Percentiles rank a stretch among this genome's conserved stretches.
These are phyloP conservation scores for Rhizopus microsporus DNA, from an alignment of 371 early-diverging fungal species.

Conservation along the genomic window DNA sequence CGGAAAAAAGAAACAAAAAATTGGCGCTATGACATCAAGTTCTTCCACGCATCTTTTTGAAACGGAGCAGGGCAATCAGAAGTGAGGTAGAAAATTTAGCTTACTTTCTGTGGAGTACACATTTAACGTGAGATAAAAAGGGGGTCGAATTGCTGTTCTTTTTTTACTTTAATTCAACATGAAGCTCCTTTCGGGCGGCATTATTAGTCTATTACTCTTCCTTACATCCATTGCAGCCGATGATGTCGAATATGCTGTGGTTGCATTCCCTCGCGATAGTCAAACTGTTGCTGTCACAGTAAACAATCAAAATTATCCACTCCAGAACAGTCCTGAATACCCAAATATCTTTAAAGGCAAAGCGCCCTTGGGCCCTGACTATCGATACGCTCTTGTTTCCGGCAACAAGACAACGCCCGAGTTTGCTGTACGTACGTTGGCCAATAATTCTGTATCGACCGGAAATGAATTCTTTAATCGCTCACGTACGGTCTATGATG, in stretches of 20 bases:
- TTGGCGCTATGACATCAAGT: no score
- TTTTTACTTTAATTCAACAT: background rate
- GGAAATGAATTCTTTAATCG: constrained; percentile 57
- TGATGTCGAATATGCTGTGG: constrained; percentile 38
- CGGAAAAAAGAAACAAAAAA: no score
- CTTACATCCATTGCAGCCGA: constrained; percentile 13
- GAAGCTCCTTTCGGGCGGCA: background rate
- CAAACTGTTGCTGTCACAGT: constrained; percentile 36
- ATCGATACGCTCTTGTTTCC: constrained; percentile 30
- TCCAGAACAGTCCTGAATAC: constrained; percentile 17
- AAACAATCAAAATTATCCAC: constrained; percentile 20
- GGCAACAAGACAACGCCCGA: constrained; percentile 16
- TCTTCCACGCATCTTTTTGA: no score
- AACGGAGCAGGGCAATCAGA: no score
- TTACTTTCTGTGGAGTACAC: no score
- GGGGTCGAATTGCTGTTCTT: background rate
- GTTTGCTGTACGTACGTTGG: constrained; percentile 32
- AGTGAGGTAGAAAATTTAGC: no score
- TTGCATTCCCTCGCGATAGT: constrained; percentile 34
- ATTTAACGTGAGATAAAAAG: no score
- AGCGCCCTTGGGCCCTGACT: constrained; percentile 31
- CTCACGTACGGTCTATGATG: constrained; percentile 33
- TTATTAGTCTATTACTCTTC: background rate
- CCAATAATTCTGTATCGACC: constrained; percentile 33
- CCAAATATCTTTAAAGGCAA: constrained; percentile 30